phyloP scores from a whole-genome alignment of 495 filamentous ascomycete species.

The Aspergillus heteromorphus region DNA sequence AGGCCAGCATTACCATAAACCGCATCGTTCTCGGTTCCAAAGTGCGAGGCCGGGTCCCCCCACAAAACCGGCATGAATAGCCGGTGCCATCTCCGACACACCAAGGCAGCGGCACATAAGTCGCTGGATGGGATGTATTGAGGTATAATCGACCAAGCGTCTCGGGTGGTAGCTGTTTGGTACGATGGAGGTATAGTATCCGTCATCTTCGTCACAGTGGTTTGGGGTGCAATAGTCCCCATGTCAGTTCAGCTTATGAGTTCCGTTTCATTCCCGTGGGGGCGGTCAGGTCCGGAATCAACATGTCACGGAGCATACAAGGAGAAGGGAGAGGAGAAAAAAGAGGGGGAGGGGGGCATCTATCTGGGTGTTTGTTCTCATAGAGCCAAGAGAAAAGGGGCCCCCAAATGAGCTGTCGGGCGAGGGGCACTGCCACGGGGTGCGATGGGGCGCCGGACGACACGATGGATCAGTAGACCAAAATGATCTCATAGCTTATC shows the following conservation, averaged over 20 bases:
- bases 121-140: slow-evolving; percentile 54
- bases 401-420: not conserved
- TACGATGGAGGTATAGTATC: slow-evolving; percentile 58
- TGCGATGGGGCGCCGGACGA: not conserved
- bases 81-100: slow-evolving; percentile 53
- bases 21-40: slow-evolving; percentile 57
- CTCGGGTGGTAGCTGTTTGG: slow-evolving; percentile 50
- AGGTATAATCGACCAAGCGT: slow-evolving; percentile 60
- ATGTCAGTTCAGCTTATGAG: not conserved
- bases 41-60: slow-evolving; percentile 62
- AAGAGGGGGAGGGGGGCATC: not conserved
- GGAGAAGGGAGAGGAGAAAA: not conserved
- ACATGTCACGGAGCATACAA: no score
- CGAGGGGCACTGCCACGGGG: not conserved
- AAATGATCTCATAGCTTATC: not conserved
- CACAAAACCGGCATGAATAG: slow-evolving; percentile 59
- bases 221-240: not conserved
- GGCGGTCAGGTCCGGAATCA: not conserved
- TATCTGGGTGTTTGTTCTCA: not conserved
- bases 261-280: not conserved
- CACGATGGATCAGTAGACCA: not conserved
- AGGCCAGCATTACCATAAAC: slow-evolving; percentile 51
- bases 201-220: slow-evolving; percentile 24
- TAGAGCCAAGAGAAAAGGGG: not conserved
- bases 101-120: slow-evolving; percentile 53